Percentiles rank a stretch among this genome's conserved stretches.
Conservation (phyloP, 169 alveolate species). For the Cryptosporidium ryanae region DNA sequence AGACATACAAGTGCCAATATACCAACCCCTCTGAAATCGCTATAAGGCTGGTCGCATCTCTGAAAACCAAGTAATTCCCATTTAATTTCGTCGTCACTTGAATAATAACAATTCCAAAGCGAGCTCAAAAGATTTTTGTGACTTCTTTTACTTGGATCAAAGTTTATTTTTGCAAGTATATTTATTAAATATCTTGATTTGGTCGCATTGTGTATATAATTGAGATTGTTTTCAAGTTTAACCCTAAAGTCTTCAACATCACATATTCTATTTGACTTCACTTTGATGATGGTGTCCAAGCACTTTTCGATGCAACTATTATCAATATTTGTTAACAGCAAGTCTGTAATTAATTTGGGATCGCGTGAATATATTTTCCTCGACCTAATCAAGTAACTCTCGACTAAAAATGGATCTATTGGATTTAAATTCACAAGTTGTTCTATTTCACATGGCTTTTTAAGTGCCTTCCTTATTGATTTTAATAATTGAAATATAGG, state of each 20-base stretch:
- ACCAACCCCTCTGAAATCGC: conserved; percentile 83
- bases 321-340: conserved; percentile 21
- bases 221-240: conserved; percentile 37
- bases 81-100: conserved; percentile 28
- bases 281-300: conserved; percentile 11
- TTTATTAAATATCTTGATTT: conserved; percentile 70
- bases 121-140: conserved; percentile 27
- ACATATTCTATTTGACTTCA: conserved; percentile 27
- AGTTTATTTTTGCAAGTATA: conserved; percentile 62
- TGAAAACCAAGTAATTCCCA: conserved; percentile 82
- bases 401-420: conserved; percentile 45
- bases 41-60: conserved; percentile 79
- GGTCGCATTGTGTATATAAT: conserved; percentile 70
- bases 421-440: conserved; percentile 46
- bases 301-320: conserved; percentile 39
- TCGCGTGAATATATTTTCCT: conserved; percentile 38
- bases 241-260: conserved; percentile 29
- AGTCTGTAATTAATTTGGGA: conserved; percentile 47
- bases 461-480: conserved; percentile 7
- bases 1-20: conserved; percentile 79
- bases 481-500: conserved; percentile 32
- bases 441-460: conserved; percentile 62
- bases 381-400: conserved; percentile 38
- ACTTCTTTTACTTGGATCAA: conserved; percentile 29
- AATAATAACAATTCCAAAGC: conserved; percentile 58